Percentiles rank a stretch among this genome's conserved stretches.
phyloP scores from a whole-genome alignment of 805 yeast species.

The Lachancea quebecensis region DNA sequence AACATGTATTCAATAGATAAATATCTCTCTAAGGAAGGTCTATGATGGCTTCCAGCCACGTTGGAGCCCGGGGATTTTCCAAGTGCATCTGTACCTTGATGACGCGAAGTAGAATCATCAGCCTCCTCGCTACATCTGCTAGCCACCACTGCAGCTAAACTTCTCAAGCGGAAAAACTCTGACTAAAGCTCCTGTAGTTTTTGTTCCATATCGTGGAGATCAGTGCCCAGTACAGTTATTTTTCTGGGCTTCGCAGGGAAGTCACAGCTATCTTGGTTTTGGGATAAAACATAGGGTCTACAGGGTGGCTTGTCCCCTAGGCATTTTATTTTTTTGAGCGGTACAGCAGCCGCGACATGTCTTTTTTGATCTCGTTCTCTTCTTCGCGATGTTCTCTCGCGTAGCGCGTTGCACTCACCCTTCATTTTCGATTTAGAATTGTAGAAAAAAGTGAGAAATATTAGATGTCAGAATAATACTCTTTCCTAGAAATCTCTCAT shows the following conservation, averaged over 20 bases:
- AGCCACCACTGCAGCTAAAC: background rate
- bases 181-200: slow-evolving; percentile 12
- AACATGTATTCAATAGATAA: no score
- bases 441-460: no score
- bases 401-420: no score
- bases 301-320: slow-evolving; percentile 8
- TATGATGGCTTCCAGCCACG: no score
- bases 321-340: slow-evolving; percentile 8
- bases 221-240: slow-evolving; percentile 8
- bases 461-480: no score
- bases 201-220: slow-evolving; percentile 9
- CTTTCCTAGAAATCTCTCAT: no score
- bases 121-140: background rate
- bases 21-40: no score
- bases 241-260: slow-evolving; percentile 7
- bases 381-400: background rate
- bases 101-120: no score
- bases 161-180: slow-evolving; percentile 1
- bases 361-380: slow-evolving; percentile 2
- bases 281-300: slow-evolving; percentile 5
- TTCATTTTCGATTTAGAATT: no score
- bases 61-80: no score
- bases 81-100: no score
- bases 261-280: slow-evolving; percentile 1
- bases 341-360: slow-evolving; percentile 8